Base-by-base conservation (phyloP, 1,139 yeast species). In the Zygotorulaspora mrakii region DNA sequence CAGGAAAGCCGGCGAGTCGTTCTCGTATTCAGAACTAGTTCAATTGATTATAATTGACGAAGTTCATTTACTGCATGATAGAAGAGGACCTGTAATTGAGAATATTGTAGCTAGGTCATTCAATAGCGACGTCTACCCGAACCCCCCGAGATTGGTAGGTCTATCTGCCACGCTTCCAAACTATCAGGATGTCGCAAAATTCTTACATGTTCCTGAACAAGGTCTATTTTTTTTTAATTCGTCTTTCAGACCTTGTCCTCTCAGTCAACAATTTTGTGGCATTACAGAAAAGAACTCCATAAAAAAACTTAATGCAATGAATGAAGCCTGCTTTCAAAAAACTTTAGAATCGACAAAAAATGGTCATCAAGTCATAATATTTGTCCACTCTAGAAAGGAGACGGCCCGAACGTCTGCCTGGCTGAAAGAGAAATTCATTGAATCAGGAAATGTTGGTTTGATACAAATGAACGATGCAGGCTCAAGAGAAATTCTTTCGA, bases 141-240 rank as follows among this genome's bases (percentile, higher is more conserved):
- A 67, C 53, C 71, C 55, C 18, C 67, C 68, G 46, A 70, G 98
- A 46, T 63, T 91, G 9, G 79, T 91, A 9, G 98, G 96, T 0
- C 68, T 91, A 16, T 89, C 97, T 0, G 98, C 98, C 0, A 91
- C 98, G 0, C 71, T 91, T 42, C 97, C 98, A 0, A 91, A 91
- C 57, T 91, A 82, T 60, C 64, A 67, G 40, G 97, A 91, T 62
- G 97, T 91, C 27, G 95, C 96, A 0, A 70, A 71, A 35, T 91
- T 91, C 53, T 65, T 91, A 39, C 68, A 82, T 31, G 97, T 86
- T 2, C 77, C 79, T 24, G 66, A 73, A 6, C 58, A 70, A 0
- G 69, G 69, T 0, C 33, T 68, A 3, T 89, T 83, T 58, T 87
- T 75, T 59, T 91, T 91, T 61, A 96, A 86, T 57, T 68, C 94